Conservation (phyloP, 2,329 filamentous ascomycete species). For the Dactylellina leptospora region DNA sequence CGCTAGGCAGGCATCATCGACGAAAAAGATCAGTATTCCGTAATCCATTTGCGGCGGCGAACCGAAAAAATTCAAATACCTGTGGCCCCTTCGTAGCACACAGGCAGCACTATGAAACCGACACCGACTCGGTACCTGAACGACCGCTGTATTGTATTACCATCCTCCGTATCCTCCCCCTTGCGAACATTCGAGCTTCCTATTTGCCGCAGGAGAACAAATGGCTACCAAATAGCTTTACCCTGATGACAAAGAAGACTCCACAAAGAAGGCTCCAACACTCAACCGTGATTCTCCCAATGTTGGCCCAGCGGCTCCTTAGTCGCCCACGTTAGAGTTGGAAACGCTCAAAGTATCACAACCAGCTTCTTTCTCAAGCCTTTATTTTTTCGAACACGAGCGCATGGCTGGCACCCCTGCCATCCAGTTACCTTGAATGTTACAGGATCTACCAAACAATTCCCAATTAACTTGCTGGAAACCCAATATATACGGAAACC, state of each 20-base stretch:
- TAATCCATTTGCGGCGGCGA: constrained; percentile 4
- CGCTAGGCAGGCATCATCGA: not conserved
- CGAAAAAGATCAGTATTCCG: not conserved
- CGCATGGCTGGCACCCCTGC: not conserved
- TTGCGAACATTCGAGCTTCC: not conserved
- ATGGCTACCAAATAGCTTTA: not conserved
- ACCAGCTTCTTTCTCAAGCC: not conserved
- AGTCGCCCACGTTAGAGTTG: not conserved
- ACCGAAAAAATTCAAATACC: constrained; percentile 2
- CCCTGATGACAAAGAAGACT: not conserved
- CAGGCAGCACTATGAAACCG: constrained; percentile 3
- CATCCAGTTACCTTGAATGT: not conserved
- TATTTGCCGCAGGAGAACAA: not conserved
- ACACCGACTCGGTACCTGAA: not conserved
- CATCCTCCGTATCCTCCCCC: not conserved
- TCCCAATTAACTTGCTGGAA: not conserved
- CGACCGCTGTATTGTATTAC: too few species aligned
- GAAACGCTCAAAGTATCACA: not conserved
- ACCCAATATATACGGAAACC: not conserved
- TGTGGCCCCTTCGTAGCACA: not conserved
- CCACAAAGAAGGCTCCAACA: not conserved
- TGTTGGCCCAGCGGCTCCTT: not conserved
- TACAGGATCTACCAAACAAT: constrained; percentile 6
- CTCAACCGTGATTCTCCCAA: not conserved
- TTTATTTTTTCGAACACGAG: not conserved